Conservation (phyloP, 306 rosid species). For the Vicia sativa region DNA sequence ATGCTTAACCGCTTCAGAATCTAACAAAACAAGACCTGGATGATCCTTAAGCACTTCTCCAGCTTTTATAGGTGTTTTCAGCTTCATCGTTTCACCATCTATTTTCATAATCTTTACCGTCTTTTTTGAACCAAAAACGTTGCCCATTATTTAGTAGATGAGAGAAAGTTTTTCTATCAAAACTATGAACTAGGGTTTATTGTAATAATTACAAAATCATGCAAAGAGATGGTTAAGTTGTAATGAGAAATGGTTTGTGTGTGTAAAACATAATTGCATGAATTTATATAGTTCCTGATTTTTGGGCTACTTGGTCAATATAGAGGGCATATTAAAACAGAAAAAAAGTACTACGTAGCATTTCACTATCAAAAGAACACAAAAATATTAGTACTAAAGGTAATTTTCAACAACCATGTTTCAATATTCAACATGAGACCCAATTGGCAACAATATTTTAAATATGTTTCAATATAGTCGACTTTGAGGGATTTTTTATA, state of each 20-base stretch:
- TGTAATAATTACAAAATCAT: slow-evolving; percentile 14
- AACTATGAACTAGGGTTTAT: too few relatives aligned
- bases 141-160: slow-evolving; percentile 53
- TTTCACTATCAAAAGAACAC: slow-evolving; percentile 42
- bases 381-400: neutral
- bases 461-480: slow-evolving; percentile 33
- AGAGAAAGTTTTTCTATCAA: too few relatives aligned
- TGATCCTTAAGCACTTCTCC: slow-evolving; percentile 65
- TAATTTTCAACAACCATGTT: slow-evolving; percentile 36
- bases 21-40: slow-evolving; percentile 75
- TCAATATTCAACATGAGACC: slow-evolving; percentile 28
- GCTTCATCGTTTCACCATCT: slow-evolving; percentile 74
- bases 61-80: slow-evolving; percentile 64
- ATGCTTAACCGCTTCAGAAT: slow-evolving; percentile 84
- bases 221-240: slow-evolving; percentile 9
- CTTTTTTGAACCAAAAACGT: slow-evolving; percentile 70
- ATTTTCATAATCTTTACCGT: slow-evolving; percentile 75
- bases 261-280: slow-evolving; percentile 27
- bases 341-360: slow-evolving; percentile 37
- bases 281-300: slow-evolving; percentile 37
- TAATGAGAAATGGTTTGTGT: neutral
- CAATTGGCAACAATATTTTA: slow-evolving; percentile 7
- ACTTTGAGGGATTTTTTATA: neutral
- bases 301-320: slow-evolving; percentile 55
- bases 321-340: slow-evolving; percentile 53